Conservation (phyloP, 306 rosid genomes). For the Pueraria montana region DNA sequence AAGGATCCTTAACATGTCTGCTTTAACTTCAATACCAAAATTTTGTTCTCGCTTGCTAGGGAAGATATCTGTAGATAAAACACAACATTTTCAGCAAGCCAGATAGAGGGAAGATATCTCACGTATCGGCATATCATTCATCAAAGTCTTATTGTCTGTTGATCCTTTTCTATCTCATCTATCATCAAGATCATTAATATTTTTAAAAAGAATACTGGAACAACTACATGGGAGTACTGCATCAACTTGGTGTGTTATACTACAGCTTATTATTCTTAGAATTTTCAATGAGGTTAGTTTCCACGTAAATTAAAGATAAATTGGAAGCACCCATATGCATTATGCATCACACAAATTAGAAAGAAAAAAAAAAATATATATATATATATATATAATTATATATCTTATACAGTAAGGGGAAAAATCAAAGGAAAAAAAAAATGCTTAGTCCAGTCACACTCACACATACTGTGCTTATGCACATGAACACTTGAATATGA, state of each 20-base stretch:
- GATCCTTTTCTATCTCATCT: slow-evolving; percentile 6
- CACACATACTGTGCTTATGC: neutral
- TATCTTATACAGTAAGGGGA: neutral
- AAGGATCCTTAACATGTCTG: slow-evolving; percentile 48
- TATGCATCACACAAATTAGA: neutral
- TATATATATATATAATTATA: too few species aligned
- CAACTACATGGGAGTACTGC: neutral
- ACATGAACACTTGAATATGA: neutral
- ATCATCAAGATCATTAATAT: slow-evolving; percentile 24
- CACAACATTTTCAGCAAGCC: slow-evolving; percentile 48
- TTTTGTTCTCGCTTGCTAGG: slow-evolving; percentile 68
- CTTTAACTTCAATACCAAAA: slow-evolving; percentile 66
- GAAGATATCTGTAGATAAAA: slow-evolving; percentile 69
- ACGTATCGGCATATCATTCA: slow-evolving; percentile 6
- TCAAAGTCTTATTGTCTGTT: neutral
- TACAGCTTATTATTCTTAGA: neutral
- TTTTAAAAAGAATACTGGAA: neutral
- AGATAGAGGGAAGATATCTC: neutral
- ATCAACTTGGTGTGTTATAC: neutral
- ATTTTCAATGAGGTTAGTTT: neutral
- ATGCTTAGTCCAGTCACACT: neutral
- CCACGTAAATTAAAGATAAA: neutral
- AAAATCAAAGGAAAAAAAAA: neutral
- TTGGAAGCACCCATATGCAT: slow-evolving; percentile 3
- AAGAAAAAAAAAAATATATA: neutral